Evolutionary conservation across 2,329 filamentous ascomycete species (phyloP), one percentile per base, ranked within the genome.

Genomic region (Xylariaceae sp.): DNA sequence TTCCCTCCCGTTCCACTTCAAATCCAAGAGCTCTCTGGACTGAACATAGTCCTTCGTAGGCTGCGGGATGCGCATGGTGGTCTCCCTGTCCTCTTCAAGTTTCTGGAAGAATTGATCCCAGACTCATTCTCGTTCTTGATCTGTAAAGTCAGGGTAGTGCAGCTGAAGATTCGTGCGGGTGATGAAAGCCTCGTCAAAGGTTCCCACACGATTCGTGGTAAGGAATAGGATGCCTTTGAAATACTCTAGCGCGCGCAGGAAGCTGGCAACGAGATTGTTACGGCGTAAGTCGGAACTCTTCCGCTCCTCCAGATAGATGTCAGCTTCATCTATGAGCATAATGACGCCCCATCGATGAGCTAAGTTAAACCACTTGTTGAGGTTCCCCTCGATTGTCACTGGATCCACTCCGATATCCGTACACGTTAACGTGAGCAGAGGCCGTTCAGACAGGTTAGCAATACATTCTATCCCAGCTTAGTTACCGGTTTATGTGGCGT

Each of bases 271-370:
- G 1, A 68, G 49, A 35, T 54, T 63, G 45, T 55, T 55, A 5
- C 52, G 51, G 10, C 12, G 20, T 1, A 56, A 41, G 33, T 68
- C 61, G 1, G 49, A 40, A 2, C 50, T 50, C 5, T 52, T 44
- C 3, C 67, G 57, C 2, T 58, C 55, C 47, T 68, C 64, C 10
- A 69, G 54, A 45, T 62, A 68, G 2, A 68, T 55, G 48, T 68
- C 65, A 5, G 63, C 64, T 49, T 68, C 64, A 25, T 69, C 64
- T 1, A 68, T 50, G 0, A 67, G 51, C 0, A 68, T 42, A 12
- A 62, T 43, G 1, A 60, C 60, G 12, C 51, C 55, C 59, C 58
- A 64, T 16, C 40, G 50, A 7, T 48, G 52, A 1, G 57, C 59
- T 2, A 25, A 17, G 36, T 53, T 52, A 40, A 62, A 58, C 3